Conservation (phyloP, 257 asterid species). For the Cruciata laevipes region DNA sequence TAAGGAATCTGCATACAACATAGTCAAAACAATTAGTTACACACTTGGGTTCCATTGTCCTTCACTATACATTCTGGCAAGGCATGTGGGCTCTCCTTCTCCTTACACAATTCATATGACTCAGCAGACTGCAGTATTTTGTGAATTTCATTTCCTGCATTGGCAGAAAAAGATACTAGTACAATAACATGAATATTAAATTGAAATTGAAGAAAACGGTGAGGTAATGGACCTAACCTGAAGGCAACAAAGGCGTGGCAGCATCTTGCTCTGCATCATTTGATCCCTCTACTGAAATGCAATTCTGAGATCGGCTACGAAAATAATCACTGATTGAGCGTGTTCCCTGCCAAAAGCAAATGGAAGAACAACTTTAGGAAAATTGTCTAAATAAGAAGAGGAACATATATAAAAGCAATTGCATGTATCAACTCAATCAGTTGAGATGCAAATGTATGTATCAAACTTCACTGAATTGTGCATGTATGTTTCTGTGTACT, state of each 20-base stretch:
- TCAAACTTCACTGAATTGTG: too few relatives aligned
- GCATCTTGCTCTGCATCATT: slow-evolving; percentile 32
- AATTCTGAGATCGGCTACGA: slow-evolving; percentile 35
- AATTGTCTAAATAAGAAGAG: not conserved
- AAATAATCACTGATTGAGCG: slow-evolving; percentile 74
- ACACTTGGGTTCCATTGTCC: slow-evolving; percentile 33
- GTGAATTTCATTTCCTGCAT: slow-evolving; percentile 31
- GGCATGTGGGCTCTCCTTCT: slow-evolving; percentile 26
- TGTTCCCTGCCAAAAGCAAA: slow-evolving; percentile 67
- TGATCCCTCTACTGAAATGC: slow-evolving; percentile 26
- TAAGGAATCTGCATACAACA: slow-evolving; percentile 7
- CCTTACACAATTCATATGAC: slow-evolving; percentile 27
- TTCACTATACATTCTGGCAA: slow-evolving; percentile 23
- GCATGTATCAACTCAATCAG: not conserved
- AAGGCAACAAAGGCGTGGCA: slow-evolving; percentile 29
- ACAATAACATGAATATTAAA: slow-evolving; percentile 16
- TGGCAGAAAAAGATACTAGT: slow-evolving; percentile 14
- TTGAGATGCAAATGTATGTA: not conserved
- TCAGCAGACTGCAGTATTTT: slow-evolving; percentile 23
- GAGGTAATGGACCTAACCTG: slow-evolving; percentile 41
- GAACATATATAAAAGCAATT: not conserved
- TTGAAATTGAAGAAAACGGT: slow-evolving; percentile 18
- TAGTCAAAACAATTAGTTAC: slow-evolving; percentile 39
- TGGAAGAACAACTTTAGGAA: slow-evolving; percentile 8
- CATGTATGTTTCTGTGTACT: not conserved